Evolutionary conservation across 805 yeast genomes (phyloP).

Genomic region (Cyberlindnera mrakii): DNA sequence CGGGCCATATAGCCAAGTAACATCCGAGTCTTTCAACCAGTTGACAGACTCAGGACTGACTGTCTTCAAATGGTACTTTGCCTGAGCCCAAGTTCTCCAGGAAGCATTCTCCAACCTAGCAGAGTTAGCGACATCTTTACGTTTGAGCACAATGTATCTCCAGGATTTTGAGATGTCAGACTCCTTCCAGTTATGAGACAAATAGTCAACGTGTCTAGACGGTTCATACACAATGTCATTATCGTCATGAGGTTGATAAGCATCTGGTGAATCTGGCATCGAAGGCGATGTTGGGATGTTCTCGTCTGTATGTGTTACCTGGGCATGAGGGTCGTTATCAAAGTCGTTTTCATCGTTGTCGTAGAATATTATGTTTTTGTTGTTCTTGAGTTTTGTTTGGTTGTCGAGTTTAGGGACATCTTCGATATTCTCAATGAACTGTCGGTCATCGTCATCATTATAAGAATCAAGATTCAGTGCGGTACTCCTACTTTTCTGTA

Average conservation of each 20-base stretch:
- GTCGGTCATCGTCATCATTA: constrained; percentile 12
- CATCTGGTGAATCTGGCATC: constrained; percentile 25
- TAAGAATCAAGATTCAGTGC: constrained; percentile 7
- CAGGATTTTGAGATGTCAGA: constrained; percentile 89
- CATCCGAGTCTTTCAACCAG: constrained; percentile 96
- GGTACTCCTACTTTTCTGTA: constrained; percentile 1
- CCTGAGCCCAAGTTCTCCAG: constrained; percentile 98
- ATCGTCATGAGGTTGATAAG: constrained; percentile 60
- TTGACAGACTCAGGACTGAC: constrained; percentile 87
- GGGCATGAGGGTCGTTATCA: constrained; percentile 12
- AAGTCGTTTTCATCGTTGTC: constrained; percentile 15
- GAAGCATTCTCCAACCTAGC: constrained; percentile 84
- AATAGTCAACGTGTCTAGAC: constrained; percentile 85
- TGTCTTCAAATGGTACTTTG: constrained; percentile 69
- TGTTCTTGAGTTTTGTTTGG: constrained; percentile 1
- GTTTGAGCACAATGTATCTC: constrained; percentile 81
- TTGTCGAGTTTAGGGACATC: constrained; percentile 6
- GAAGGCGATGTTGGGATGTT: constrained; percentile 37
- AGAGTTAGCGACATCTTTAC: constrained; percentile 79
- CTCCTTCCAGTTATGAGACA: constrained; percentile 95
- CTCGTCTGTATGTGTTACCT: constrained; percentile 26
- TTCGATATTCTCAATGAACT: constrained; percentile 20
- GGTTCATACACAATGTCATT: constrained; percentile 76
- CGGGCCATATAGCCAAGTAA: constrained; percentile 98
- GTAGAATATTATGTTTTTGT: constrained; percentile 14